A percentile compares a stretch with the other conserved stretches of the same genome.
These are phyloP conservation scores for Ophiostoma sp. DNA, from an alignment of 2,329 filamentous ascomycete species.

Conservation along the genomic window DNA sequence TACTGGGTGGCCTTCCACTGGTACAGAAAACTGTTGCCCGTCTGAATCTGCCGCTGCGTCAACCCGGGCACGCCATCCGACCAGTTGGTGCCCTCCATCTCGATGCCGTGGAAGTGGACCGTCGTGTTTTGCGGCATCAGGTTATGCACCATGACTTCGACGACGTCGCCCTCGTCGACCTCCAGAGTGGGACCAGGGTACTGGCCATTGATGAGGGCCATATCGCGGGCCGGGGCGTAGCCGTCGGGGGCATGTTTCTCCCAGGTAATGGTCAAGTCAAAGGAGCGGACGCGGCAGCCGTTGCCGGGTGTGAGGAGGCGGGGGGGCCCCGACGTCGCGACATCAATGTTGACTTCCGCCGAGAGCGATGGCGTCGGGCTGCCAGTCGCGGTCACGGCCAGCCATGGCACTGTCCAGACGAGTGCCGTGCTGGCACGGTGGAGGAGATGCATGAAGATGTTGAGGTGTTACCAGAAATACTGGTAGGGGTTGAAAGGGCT, in stretches of 20 bases:
- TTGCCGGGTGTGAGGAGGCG: constrained; percentile 10
- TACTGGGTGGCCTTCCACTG: constrained; percentile 56
- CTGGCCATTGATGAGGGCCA: constrained; percentile 58
- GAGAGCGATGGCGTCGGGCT: not conserved
- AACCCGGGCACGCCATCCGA: constrained; percentile 61
- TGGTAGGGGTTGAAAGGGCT: not conserved
- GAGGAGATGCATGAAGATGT: not conserved
- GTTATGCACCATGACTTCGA: constrained; percentile 49
- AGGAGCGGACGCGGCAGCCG: constrained; percentile 19
- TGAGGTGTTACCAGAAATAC: not conserved
- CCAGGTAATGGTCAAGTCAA: constrained; percentile 41
- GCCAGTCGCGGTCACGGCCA: not conserved
- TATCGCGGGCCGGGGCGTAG: constrained; percentile 37
- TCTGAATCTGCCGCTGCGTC: constrained; percentile 53
- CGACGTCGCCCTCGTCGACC: constrained; percentile 52
- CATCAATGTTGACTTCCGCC: not conserved
- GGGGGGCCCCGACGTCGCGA: not conserved
- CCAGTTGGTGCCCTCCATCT: constrained; percentile 56
- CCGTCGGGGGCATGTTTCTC: constrained; percentile 47
- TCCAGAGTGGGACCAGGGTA: constrained; percentile 63
- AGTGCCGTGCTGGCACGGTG: not conserved
- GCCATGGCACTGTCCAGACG: constrained; percentile 16
- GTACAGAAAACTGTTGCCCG: constrained; percentile 52
- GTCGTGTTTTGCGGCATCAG: constrained; percentile 49
- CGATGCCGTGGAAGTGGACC: constrained; percentile 54